These are phyloP conservation scores for Closterium sp. DNA, from an alignment of 139 green algal species.

Conservation along the genomic window DNA sequence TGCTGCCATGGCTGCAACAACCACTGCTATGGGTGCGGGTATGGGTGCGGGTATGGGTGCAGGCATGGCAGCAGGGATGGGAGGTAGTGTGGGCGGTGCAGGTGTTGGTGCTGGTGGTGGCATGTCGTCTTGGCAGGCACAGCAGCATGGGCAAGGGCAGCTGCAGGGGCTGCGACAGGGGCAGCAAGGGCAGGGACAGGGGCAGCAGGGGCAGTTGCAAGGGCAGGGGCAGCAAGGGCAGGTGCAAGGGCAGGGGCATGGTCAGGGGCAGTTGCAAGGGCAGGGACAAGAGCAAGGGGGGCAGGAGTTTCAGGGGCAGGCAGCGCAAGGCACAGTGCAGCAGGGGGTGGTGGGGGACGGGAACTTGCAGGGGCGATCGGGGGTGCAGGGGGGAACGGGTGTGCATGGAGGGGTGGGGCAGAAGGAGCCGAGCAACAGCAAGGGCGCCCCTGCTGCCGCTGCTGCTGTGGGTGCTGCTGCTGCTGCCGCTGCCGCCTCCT, in stretches of 20 bases:
- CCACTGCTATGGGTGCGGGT: neutral
- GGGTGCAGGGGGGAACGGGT: too few species aligned
- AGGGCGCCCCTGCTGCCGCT: neutral
- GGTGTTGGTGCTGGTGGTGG: too few species aligned
- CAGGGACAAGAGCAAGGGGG: neutral
- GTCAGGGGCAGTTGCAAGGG: neutral
- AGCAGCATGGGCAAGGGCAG: neutral
- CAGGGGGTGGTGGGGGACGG: neutral
- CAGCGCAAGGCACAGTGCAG: neutral
- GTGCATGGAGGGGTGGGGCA: neutral
- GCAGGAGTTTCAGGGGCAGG: neutral
- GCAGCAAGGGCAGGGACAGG: neutral
- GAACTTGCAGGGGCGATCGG: too few species aligned
- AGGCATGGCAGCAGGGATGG: neutral
- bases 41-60: neutral
- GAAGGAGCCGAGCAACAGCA: neutral
- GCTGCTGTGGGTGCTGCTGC: neutral
- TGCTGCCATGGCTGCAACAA: neutral
- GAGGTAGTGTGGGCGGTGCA: neutral
- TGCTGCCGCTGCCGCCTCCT: neutral
- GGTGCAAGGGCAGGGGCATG: too few species aligned
- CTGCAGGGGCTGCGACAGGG: too few species aligned
- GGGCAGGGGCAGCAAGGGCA: neutral
- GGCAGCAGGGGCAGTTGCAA: too few species aligned
- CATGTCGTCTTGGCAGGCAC: neutral